These are phyloP conservation scores for Glaciozyma martinii DNA, from an alignment of 768 basidiomycete species.

Conservation along the genomic window DNA sequence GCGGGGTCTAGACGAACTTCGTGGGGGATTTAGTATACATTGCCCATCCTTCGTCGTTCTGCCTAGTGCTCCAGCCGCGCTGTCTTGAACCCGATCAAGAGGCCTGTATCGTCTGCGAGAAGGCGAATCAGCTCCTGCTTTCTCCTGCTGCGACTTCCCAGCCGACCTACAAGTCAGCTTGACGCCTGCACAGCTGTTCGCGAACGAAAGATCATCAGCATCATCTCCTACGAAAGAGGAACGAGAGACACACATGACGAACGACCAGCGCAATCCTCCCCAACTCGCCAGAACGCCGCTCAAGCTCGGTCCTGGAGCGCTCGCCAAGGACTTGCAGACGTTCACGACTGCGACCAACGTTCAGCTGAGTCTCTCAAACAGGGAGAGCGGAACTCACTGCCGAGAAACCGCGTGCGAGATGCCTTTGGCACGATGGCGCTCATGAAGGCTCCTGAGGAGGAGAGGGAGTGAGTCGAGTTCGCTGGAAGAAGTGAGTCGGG, in stretches of 20 bases:
- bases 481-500: too few relatives aligned
- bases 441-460: constrained; percentile 17
- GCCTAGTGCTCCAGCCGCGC: too few relatives aligned
- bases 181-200: too few relatives aligned
- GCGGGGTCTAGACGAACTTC: neutral
- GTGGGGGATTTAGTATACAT: neutral
- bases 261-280: constrained; percentile 7
- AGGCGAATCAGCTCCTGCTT: too few relatives aligned
- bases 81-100: too few relatives aligned
- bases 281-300: constrained; percentile 5
- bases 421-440: constrained; percentile 19
- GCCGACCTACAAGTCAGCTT: too few relatives aligned
- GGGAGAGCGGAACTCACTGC: neutral
- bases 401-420: constrained; percentile 20
- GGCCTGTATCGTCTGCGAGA: too few relatives aligned
- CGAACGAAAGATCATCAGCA: too few relatives aligned
- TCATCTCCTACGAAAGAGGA: too few relatives aligned
- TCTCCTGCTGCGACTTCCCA: too few relatives aligned
- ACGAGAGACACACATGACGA: constrained; percentile 17
- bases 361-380: too few relatives aligned
- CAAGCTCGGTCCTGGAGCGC: constrained; percentile 18
- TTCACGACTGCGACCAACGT: constrained; percentile 29
- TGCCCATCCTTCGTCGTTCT: too few relatives aligned
- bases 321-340: constrained; percentile 25
- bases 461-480: neutral